These are phyloP conservation scores for Acorus gramineus DNA, from an alignment of 106 monocot genomes.

Conservation along the genomic window DNA sequence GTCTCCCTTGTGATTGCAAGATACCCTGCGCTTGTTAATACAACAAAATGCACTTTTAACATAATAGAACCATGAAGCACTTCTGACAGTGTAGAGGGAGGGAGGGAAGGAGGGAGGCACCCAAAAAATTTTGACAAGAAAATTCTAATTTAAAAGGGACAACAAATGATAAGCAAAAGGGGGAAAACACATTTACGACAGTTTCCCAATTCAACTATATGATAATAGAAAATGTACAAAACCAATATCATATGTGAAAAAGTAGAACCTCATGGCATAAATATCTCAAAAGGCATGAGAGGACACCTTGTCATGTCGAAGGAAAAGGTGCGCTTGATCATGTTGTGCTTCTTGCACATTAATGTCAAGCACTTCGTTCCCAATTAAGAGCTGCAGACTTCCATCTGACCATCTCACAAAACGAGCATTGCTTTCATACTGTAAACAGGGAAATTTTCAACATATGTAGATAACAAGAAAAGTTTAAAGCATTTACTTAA, in stretches of 20 bases:
- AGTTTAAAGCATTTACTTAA: background rate
- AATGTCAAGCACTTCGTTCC: conserved; percentile 96
- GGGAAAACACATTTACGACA: background rate
- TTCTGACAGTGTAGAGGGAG: too few species aligned
- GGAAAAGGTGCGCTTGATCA: conserved; percentile 90
- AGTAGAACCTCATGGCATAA: background rate
- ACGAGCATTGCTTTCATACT: conserved; percentile 98
- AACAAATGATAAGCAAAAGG: background rate
- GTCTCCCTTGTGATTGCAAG: conserved; percentile 96
- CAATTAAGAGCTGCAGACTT: conserved; percentile 82
- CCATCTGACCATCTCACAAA: conserved; percentile 97
- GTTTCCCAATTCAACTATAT: background rate
- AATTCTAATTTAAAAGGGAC: background rate
- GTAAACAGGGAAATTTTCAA: conserved; percentile 7
- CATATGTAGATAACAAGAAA: background rate
- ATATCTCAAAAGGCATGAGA: background rate
- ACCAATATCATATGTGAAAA: background rate
- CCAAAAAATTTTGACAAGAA: too few species aligned
- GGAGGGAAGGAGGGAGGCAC: too few species aligned
- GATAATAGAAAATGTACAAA: background rate
- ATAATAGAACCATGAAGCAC: too few species aligned
- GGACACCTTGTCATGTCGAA: conserved; percentile 84
- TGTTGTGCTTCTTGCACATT: conserved; percentile 84
- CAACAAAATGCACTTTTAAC: too few species aligned
- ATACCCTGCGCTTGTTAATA: conserved; percentile 48